Percentiles rank a stretch among this genome's conserved stretches.
These are phyloP conservation scores for Trichoderma polysporum DNA, from an alignment of 2,329 filamentous ascomycete species.

Conservation along the genomic window DNA sequence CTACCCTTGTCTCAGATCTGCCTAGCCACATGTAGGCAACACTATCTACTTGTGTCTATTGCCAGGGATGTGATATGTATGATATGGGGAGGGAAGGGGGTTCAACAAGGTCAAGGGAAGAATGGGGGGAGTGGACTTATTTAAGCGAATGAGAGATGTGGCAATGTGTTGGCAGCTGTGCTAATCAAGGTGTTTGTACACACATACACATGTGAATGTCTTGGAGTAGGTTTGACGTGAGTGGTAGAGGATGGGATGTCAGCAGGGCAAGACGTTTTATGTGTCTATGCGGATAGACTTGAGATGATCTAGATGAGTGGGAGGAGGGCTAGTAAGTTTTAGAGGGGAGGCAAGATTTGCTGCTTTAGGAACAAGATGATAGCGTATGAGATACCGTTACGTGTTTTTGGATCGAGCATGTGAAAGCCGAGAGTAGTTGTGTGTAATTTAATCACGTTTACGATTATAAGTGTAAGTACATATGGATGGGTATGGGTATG, in stretches of 20 bases:
- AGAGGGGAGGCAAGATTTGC: neutral
- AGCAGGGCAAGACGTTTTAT: neutral
- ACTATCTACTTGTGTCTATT: neutral
- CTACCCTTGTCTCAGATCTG: constrained; percentile 1
- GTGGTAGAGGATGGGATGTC: neutral
- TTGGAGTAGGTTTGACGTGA: neutral
- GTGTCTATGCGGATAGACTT: neutral
- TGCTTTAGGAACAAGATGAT: neutral
- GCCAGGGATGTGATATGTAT: neutral
- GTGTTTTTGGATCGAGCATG: neutral
- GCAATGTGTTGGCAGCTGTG: constrained; percentile 6
- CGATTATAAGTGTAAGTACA: neutral
- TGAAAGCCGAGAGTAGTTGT: neutral
- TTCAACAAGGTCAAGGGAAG: neutral
- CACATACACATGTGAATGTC: neutral
- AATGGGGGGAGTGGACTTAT: neutral
- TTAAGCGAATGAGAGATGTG: neutral
- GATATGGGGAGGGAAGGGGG: neutral
- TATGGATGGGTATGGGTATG: neutral
- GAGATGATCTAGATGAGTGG: neutral
- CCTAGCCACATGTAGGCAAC: neutral
- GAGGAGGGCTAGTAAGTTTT: neutral
- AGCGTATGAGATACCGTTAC: neutral
- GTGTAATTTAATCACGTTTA: neutral
- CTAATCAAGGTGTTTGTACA: constrained; percentile 1